Percentiles rank a stretch among this genome's conserved stretches.
phyloP scores from a whole-genome alignment of 2,329 filamentous ascomycete genomes.

The Fusarium tjaetaba region DNA sequence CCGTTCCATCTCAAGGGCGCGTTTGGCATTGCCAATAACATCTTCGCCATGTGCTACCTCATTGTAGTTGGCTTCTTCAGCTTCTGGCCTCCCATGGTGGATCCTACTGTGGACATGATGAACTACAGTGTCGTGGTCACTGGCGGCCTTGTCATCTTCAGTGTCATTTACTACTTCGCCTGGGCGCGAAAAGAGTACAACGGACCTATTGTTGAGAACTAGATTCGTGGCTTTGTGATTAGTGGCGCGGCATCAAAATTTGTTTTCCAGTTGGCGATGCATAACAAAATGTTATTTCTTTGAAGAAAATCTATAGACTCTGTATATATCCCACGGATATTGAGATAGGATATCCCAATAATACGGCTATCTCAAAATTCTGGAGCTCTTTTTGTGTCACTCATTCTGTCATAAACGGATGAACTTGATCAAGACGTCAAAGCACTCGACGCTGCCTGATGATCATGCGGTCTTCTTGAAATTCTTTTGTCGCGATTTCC shows the following conservation, averaged over 20 bases:
- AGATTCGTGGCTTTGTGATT: neutral
- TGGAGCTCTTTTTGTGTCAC: accelerated
- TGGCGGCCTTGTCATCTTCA: slow-evolving; percentile 54
- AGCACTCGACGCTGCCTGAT: accelerated
- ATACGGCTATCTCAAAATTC: neutral
- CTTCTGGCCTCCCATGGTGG: slow-evolving; percentile 57
- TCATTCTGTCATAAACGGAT: neutral
- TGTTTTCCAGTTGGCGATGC: neutral
- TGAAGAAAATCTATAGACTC: neutral
- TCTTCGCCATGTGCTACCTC: slow-evolving; percentile 63
- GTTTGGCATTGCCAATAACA: slow-evolving; percentile 63
- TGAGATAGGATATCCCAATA: neutral
- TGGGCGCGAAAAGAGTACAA: slow-evolving; percentile 56
- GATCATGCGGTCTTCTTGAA: accelerated
- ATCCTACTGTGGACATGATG: slow-evolving; percentile 50
- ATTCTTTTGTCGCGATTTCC: neutral
- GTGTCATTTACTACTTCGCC: slow-evolving; percentile 57
- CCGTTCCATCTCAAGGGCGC: slow-evolving; percentile 63
- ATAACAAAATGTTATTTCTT: neutral
- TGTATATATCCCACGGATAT: neutral
- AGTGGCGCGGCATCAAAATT: neutral
- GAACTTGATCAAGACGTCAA: accelerated
- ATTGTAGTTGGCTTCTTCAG: slow-evolving; percentile 66
- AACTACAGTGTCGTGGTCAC: slow-evolving; percentile 61
- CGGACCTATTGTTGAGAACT: slow-evolving; percentile 53